Evolutionary conservation across 1,139 yeast genomes (phyloP), one percentile per base, ranked within the genome.

Genomic region (Lodderomyces orthopsilosis): DNA sequence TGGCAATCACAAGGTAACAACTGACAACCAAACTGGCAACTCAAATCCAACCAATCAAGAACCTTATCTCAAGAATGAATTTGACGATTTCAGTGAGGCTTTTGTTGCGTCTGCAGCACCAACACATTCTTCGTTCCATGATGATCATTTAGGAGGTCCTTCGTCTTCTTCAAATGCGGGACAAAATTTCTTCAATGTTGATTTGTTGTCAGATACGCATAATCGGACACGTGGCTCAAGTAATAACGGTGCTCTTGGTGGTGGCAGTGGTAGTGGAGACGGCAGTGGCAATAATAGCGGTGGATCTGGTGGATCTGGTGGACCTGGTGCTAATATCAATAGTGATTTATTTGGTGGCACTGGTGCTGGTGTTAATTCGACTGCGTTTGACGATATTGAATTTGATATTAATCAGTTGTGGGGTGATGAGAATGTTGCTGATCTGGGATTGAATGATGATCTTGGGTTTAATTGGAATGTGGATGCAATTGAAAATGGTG

Each of bases 391-490:
- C 40, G 77, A 73, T 41, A 75, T 76, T 45, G 82, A 76, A 51
- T 78, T 79, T 57, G 82, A 77, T 53, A 77, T 77, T 54, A 76
- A 75, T 47, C 71, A 70, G 52, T 69, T 77, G 46, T 66, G 77
- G 55, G 75, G 74, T 43, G 70, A 73, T 2, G 46, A 43, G 3
- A 43, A 41, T 23, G 58, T 53, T 26, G 68, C 64, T 40, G 37
- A 28, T 18, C 22, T 26, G 22, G 40, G 34, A n/a, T 26, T 15
- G 28, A 28, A 13, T 18, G 40, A 22, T 14, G 24, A 24, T 9
- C 12, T 17, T 7, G 75, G 71, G 12, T 75, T 76, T 54, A 72
- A 66, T 51, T 78, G 83, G 83, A 76, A 73, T 43, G 79, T 71
- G 18, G 78, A 72, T 52, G 70, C 77, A 3, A 69, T 72, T 40